phyloP scores from a whole-genome alignment of 2,329 filamentous ascomycete genomes.

The Curvularia lunata region DNA sequence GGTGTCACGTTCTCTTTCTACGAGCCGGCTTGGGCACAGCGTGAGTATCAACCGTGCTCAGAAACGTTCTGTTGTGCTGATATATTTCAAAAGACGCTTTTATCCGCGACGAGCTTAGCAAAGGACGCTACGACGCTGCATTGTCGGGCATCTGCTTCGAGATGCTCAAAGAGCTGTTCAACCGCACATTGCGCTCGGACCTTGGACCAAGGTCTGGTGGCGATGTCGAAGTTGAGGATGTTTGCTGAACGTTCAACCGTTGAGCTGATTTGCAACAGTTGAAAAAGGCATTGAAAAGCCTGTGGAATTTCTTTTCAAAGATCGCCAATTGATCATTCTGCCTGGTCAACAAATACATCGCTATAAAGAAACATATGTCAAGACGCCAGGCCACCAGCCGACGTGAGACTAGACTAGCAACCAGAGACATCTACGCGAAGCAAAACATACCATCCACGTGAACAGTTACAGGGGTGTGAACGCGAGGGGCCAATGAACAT shows the following conservation, averaged over 20 bases:
- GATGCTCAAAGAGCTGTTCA: conserved; percentile 86
- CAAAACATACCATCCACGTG: background rate
- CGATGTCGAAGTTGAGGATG: conserved; percentile 70
- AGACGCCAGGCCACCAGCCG: background rate
- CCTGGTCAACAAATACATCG: background rate
- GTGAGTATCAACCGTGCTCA: conserved; percentile 50
- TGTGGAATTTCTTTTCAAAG: background rate
- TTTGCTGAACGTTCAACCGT: conserved; percentile 56
- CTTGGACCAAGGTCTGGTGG: conserved; percentile 71
- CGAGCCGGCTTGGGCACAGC: conserved; percentile 91
- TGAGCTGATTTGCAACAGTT: background rate
- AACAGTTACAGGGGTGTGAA: background rate
- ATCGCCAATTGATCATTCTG: background rate
- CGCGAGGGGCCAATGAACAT: conserved; percentile 7
- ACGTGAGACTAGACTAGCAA: background rate
- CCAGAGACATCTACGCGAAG: background rate
- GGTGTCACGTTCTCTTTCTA: conserved; percentile 80
- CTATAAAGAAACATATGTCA: background rate
- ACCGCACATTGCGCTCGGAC: conserved; percentile 76
- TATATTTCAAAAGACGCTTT: conserved; percentile 69
- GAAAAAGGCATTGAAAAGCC: background rate
- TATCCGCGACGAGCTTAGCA: conserved; percentile 89
- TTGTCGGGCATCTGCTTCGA: conserved; percentile 89
- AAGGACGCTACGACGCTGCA: conserved; percentile 91
- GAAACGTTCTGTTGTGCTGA: background rate